A percentile compares a stretch with the other conserved stretches of the same genome.
Conservation (phyloP, 257 asterid species). For the Thymus quinquecostatus region DNA sequence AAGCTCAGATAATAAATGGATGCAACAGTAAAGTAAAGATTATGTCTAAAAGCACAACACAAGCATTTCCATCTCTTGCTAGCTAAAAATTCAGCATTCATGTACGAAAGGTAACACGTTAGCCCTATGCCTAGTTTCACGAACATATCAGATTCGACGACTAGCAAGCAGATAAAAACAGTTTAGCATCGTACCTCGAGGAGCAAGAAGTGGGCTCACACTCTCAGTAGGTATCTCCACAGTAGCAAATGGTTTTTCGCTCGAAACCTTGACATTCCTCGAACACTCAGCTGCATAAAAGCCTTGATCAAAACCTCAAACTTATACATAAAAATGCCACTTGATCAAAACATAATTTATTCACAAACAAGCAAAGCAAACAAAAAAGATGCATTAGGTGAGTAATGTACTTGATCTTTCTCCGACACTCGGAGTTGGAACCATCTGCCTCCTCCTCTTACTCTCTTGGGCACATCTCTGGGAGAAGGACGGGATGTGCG, state of each 20-base stretch:
- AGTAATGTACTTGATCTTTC: background rate
- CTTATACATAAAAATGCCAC: background rate
- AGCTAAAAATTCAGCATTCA: background rate
- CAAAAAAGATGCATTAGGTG: no score
- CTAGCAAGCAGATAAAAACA: slow-evolving; percentile 4
- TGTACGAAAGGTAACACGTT: background rate
- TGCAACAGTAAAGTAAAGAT: background rate
- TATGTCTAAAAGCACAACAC: background rate
- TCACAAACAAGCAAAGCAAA: background rate
- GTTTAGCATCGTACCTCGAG: slow-evolving; percentile 4
- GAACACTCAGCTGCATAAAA: background rate
- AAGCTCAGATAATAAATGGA: background rate
- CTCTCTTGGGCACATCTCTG: background rate
- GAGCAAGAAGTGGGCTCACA: background rate
- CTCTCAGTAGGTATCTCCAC: background rate
- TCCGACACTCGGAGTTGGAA: background rate
- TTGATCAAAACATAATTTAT: background rate
- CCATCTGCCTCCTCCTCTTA: background rate
- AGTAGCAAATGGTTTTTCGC: background rate
- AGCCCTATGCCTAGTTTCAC: background rate
- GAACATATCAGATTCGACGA: background rate
- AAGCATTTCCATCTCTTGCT: background rate
- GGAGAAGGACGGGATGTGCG: background rate
- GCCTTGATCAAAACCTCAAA: no score
- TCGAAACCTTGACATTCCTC: background rate